Evolutionary conservation across 1,284 basidiomycete species (phyloP).

Genomic region (Cystobasidium sp.): DNA sequence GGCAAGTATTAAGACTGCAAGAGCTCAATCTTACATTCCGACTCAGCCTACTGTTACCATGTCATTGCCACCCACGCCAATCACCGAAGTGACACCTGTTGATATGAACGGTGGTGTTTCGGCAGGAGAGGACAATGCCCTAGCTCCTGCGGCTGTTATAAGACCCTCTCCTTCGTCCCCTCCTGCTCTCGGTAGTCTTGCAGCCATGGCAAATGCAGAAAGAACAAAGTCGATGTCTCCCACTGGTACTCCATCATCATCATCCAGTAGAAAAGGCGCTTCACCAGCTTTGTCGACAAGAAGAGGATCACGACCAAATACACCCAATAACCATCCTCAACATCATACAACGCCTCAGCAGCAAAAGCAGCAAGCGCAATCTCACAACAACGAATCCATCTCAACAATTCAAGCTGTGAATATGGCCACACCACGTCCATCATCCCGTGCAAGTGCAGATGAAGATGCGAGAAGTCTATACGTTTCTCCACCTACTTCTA

Average conservation of each 20-base stretch:
- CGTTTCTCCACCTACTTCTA: background rate
- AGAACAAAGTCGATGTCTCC: background rate
- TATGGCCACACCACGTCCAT: background rate
- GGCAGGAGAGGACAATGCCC: background rate
- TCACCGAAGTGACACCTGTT: background rate
- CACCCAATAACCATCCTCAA: background rate
- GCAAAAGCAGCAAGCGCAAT: too few relatives aligned
- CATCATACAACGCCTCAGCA: too few relatives aligned
- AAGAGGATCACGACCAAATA: background rate
- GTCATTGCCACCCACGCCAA: conserved; percentile 9
- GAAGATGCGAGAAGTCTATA: background rate
- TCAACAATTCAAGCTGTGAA: background rate
- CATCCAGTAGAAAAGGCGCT: background rate
- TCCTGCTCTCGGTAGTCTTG: conserved; percentile 13
- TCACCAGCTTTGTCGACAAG: background rate
- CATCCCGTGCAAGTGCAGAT: background rate
- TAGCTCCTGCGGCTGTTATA: conserved; percentile 30
- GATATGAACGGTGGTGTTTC: background rate
- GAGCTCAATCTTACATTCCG: background rate
- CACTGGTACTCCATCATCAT: background rate
- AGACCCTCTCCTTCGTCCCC: conserved; percentile 23
- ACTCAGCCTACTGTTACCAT: background rate
- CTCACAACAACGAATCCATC: background rate
- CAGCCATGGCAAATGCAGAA: conserved; percentile 4
- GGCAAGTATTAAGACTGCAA: too few relatives aligned